A percentile compares a stretch with the other conserved stretches of the same genome.
These are phyloP conservation scores for Arctostaphylos glauca DNA, from an alignment of 148 eudicot genomes.

Conservation along the genomic window DNA sequence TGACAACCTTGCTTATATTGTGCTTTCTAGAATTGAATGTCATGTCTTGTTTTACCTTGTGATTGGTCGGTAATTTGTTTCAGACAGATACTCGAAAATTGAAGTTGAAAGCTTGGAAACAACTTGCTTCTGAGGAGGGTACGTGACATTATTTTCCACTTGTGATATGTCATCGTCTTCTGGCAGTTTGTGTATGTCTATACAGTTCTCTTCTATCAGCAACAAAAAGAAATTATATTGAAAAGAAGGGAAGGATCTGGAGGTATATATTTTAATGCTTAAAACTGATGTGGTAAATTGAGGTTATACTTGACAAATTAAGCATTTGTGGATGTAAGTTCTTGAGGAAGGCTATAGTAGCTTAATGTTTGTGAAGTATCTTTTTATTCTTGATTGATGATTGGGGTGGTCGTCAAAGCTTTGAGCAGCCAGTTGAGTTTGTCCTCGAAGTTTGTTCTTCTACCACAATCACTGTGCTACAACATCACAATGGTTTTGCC, in stretches of 20 bases:
- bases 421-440: background rate
- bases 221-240: background rate
- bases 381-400: conserved; percentile 1
- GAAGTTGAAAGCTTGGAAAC: conserved; percentile 85
- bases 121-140: conserved; percentile 94
- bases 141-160: conserved; percentile 3
- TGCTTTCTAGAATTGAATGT: background rate
- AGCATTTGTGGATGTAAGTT: background rate
- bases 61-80: conserved; percentile 22
- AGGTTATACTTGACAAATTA: background rate
- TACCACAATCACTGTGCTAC: background rate
- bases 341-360: background rate
- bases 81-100: conserved; percentile 83
- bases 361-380: background rate
- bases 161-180: background rate
- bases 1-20: background rate
- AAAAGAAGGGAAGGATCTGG: background rate
- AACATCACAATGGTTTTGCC: background rate
- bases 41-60: background rate
- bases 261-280: background rate
- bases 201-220: background rate
- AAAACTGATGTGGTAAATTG: background rate
- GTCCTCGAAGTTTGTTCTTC: background rate
- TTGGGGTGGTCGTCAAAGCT: background rate
- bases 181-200: background rate